These are phyloP conservation scores for Anthostomella pinea DNA, from an alignment of 2,329 filamentous ascomycete genomes.

Conservation along the genomic window DNA sequence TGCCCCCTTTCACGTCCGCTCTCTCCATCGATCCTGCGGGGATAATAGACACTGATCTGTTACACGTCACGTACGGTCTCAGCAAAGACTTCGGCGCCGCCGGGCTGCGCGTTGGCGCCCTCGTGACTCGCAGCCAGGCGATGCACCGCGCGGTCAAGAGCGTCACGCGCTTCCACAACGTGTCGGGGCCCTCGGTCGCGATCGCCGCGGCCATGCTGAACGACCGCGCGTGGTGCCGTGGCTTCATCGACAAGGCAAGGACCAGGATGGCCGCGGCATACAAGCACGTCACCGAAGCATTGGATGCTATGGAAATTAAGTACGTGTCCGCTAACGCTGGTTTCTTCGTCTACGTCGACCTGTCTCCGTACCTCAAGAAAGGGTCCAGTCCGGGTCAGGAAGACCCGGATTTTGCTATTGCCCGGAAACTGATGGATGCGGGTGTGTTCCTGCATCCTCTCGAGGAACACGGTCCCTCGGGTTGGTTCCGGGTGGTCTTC, in stretches of 20 bases:
- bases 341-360: slow-evolving; percentile 55
- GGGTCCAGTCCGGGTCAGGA: slow-evolving; percentile 1
- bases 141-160: slow-evolving; percentile 36
- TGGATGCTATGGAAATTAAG: slow-evolving; percentile 34
- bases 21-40: slow-evolving; percentile 34
- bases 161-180: slow-evolving; percentile 45
- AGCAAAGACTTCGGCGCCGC: slow-evolving; percentile 52
- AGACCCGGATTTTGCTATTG: slow-evolving; percentile 41
- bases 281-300: not conserved
- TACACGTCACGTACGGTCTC: slow-evolving; percentile 49
- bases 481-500: slow-evolving; percentile 55
- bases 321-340: slow-evolving; percentile 53
- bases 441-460: slow-evolving; percentile 51
- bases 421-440: slow-evolving; percentile 39
- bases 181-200: slow-evolving; percentile 42
- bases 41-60: slow-evolving; percentile 36
- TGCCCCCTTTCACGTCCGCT: slow-evolving; percentile 33
- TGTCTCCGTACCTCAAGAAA: slow-evolving; percentile 41
- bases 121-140: slow-evolving; percentile 39
- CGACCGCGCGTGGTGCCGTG: not conserved
- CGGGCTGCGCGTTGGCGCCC: slow-evolving; percentile 48
- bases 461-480: slow-evolving; percentile 44
- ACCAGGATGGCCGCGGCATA: not conserved
- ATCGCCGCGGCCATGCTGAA: slow-evolving; percentile 33
- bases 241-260: not conserved